Evolutionary conservation across 164 flowering plant genomes (phyloP), one percentile per base, ranked within the genome.

Genomic region (Pachysandra terminalis): DNA sequence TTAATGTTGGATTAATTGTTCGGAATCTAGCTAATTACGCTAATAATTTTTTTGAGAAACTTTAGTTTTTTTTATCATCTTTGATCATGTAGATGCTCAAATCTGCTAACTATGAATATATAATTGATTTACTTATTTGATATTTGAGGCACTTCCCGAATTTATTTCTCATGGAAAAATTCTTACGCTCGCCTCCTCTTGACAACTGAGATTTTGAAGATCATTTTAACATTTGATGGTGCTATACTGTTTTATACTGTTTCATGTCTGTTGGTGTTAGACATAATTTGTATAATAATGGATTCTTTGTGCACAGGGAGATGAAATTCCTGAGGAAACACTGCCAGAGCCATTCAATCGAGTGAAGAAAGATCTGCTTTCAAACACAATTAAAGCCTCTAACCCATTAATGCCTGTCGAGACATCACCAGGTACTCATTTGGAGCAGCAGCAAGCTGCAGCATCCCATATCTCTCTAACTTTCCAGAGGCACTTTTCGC

Each of bases 261-360:
- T 45, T n/a, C n/a, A n/a, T n/a, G n/a, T 15, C 16, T 45, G 37
- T 5, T 45, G 1, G 4, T 45, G 10, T 10, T 45, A 45, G 51
- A 10, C 2, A 45, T 10, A 45, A 45, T 45, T n/a, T 57, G 1
- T 15, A 23, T 21, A n/a, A 49, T 4, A 8, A 59, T 54, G 32
- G 22, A 56, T 9, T 56, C 54, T 62, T 61, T 73, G 64, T 16
- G 9, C 28, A 55, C 82, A 93, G 93, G 93, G 73, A 1, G 84
- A 78, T 61, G 91, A 88, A 16, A 65, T 92, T 77, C 94, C 97
- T 21, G 84, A 82, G 75, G 95, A 71, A 68, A 37, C 59, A 27
- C 74, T 85, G 12, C 93, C 94, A n/a, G 85, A 76, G 66, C 88
- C 88, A n/a, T n/a, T n/a, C n/a, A n/a, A n/a, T n/a, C n/a, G n/a